Evolutionary conservation across 805 yeast species (phyloP).

Genomic region (Jamesozyma spencerorum): DNA sequence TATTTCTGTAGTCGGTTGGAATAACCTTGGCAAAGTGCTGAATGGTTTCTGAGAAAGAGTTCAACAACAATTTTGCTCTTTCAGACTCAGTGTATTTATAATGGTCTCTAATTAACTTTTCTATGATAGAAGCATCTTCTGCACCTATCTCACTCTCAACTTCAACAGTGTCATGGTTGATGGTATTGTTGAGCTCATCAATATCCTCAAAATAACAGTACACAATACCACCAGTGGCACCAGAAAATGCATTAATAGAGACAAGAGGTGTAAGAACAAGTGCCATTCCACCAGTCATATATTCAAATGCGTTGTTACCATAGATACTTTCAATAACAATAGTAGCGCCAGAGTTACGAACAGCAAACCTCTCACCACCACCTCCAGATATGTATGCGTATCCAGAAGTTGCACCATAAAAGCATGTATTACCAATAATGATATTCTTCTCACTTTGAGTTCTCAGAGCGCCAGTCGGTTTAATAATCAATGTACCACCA

Average conservation of each 20-base stretch:
- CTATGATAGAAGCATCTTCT: conserved; percentile 83
- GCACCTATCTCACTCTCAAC: conserved; percentile 72
- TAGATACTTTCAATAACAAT: conserved; percentile 89
- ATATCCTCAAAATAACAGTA: conserved; percentile 86
- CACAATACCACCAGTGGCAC: conserved; percentile 99
- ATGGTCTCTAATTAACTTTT: conserved; percentile 91
- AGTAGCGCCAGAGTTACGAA: conserved; percentile 96
- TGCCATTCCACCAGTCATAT: conserved; percentile 98
- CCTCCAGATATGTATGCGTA: conserved; percentile 89
- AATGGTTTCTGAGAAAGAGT: conserved; percentile 79
- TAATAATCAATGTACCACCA: conserved; percentile 88
- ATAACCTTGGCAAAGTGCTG: conserved; percentile 88
- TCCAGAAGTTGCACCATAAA: conserved; percentile 97
- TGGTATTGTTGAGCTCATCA: conserved; percentile 76
- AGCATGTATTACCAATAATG: conserved; percentile 92
- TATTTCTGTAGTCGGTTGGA: conserved; percentile 85
- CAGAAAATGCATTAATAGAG: conserved; percentile 79
- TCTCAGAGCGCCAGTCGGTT: conserved; percentile 75
- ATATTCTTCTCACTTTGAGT: conserved; percentile 95
- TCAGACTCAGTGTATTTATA: conserved; percentile 29
- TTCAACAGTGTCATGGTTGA: conserved; percentile 75
- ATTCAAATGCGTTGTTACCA: conserved; percentile 98
- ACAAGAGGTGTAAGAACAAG: conserved; percentile 88
- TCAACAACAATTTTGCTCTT: conserved; percentile 37
- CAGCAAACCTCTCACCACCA: conserved; percentile 97